phyloP scores from a whole-genome alignment of 2,329 filamentous ascomycete genomes.

The Calycina marina region DNA sequence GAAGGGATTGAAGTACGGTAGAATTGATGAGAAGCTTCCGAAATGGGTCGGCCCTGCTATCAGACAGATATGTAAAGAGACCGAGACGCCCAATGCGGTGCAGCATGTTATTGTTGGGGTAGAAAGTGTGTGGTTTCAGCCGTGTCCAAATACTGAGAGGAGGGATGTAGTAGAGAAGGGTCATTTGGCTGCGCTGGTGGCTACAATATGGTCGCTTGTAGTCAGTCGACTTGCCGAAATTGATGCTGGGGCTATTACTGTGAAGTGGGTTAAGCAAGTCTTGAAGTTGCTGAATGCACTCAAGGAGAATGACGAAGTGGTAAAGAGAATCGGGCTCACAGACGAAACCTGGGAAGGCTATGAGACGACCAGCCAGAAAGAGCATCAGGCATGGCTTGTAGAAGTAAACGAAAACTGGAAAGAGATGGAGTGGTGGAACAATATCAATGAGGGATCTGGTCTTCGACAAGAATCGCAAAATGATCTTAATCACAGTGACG shows the following conservation, averaged over 20 bases:
- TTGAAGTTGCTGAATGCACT: slow-evolving; percentile 28
- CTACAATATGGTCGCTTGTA: slow-evolving; percentile 46
- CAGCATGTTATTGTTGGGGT: slow-evolving; percentile 65
- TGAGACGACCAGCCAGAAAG: slow-evolving; percentile 31
- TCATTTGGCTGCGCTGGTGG: slow-evolving; percentile 39
- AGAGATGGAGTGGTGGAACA: slow-evolving; percentile 42
- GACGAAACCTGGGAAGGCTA: slow-evolving; percentile 36
- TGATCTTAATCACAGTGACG: slow-evolving; percentile 18
- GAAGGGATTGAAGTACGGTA: slow-evolving; percentile 10
- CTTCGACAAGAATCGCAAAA: slow-evolving; percentile 19
- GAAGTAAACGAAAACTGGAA: slow-evolving; percentile 35
- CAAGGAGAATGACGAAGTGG: slow-evolving; percentile 25
- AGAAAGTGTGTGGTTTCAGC: slow-evolving; percentile 31
- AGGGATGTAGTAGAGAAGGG: slow-evolving; percentile 25
- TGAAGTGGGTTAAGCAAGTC: slow-evolving; percentile 31
- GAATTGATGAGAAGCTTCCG: slow-evolving; percentile 27
- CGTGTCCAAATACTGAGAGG: slow-evolving; percentile 7
- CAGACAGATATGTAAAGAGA: slow-evolving; percentile 46
- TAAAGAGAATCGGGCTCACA: slow-evolving; percentile 31
- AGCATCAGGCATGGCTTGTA: slow-evolving; percentile 47
- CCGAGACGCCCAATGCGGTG: slow-evolving; percentile 45
- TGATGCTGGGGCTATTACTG: slow-evolving; percentile 29
- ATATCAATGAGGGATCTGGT: slow-evolving; percentile 29
- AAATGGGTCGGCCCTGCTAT: slow-evolving; percentile 58
- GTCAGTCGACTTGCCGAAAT: slow-evolving; percentile 30